phyloP scores from a whole-genome alignment of 2,329 filamentous ascomycete species.

The Coniochaeta sp. region DNA sequence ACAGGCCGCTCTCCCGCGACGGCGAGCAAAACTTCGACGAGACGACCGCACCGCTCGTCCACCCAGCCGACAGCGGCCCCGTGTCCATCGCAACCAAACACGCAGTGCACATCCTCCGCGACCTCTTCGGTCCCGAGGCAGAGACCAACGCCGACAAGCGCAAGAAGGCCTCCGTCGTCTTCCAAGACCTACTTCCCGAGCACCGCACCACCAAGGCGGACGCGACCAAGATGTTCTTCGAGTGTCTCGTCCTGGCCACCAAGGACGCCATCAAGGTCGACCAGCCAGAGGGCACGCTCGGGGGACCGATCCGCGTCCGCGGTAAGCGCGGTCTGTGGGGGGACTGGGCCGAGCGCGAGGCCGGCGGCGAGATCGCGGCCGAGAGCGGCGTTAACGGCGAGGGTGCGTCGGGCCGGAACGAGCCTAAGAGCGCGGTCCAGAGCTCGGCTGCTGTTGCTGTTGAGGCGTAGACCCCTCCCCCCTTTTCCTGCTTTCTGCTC shows the following conservation, averaged over 20 bases:
- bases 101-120: constrained; percentile 87
- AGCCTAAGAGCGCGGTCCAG: constrained; percentile 2
- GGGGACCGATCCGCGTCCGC: constrained; percentile 72
- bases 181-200: constrained; percentile 87
- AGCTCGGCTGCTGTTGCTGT: background rate
- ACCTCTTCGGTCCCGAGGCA: constrained; percentile 71
- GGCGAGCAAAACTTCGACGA: constrained; percentile 65
- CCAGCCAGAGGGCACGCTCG: constrained; percentile 65
- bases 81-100: constrained; percentile 90
- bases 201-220: constrained; percentile 73
- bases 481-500: background rate
- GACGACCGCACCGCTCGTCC: constrained; percentile 65
- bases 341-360: constrained; percentile 79
- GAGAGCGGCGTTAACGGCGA: constrained; percentile 28
- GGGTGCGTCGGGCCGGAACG: background rate
- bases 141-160: constrained; percentile 64
- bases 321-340: constrained; percentile 97
- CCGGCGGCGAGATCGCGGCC: constrained; percentile 52
- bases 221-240: constrained; percentile 99
- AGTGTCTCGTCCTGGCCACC: constrained; percentile 88
- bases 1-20: constrained; percentile 26
- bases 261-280: constrained; percentile 98
- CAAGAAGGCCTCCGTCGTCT: constrained; percentile 69
- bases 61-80: constrained; percentile 76
- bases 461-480: background rate